Evolutionary conservation across 208 protist species (phyloP).

Genomic region (Herpetomonas samuelpessoai): DNA sequence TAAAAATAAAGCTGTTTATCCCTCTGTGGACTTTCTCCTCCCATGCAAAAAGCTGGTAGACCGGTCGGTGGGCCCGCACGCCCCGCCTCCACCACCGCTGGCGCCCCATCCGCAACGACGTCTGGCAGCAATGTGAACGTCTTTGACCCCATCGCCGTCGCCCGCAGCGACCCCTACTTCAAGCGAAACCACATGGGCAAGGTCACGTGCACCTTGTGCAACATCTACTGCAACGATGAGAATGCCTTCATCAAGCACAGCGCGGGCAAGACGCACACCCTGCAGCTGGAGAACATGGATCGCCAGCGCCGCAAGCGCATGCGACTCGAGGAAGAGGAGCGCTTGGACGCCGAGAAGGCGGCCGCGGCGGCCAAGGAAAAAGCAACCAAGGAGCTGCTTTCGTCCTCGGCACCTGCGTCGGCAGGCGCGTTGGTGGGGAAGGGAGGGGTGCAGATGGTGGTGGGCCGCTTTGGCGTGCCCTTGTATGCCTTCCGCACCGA

Average conservation of each 20-base stretch:
- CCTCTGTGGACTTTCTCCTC: no score
- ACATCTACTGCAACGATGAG: constrained; percentile 75
- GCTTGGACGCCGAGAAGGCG: constrained; percentile 37
- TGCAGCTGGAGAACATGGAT: constrained; percentile 64
- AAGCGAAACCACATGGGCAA: constrained; percentile 86
- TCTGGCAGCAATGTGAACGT: constrained; percentile 27
- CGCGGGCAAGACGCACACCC: constrained; percentile 69
- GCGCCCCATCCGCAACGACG: no score
- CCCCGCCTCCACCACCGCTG: no score
- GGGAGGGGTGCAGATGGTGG: not conserved
- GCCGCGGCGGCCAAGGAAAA: constrained; percentile 41
- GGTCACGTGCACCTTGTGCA: constrained; percentile 76
- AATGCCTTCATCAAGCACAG: constrained; percentile 81
- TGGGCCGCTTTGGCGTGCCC: constrained; percentile 49
- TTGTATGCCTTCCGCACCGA: constrained; percentile 73
- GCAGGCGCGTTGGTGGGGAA: constrained; percentile 9
- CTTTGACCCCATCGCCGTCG: constrained; percentile 55
- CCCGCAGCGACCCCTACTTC: constrained; percentile 60
- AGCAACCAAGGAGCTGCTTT: constrained; percentile 36
- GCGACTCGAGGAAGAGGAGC: constrained; percentile 64
- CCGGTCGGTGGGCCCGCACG: no score
- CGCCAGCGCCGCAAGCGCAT: constrained; percentile 41
- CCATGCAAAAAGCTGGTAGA: no score
- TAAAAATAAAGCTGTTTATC: no score
- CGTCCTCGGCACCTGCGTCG: constrained; percentile 2